A percentile compares a stretch with the other conserved stretches of the same genome.
These are phyloP conservation scores for Ceratocystis cubensis DNA, from an alignment of 2,329 filamentous ascomycete genomes.

Conservation along the genomic window DNA sequence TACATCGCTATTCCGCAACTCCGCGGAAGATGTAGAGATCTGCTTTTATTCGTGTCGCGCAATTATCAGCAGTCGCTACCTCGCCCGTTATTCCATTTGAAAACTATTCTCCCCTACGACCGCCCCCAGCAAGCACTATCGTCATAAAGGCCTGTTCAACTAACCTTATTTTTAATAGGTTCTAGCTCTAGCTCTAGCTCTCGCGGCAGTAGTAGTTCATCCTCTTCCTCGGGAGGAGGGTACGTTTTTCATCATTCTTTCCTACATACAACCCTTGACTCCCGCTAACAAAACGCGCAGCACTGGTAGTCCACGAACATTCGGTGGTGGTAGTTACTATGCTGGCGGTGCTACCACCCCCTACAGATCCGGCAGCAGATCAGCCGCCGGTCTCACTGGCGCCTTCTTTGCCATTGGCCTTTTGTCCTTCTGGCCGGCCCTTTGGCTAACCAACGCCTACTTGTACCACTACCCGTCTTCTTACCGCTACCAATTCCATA, in stretches of 20 bases:
- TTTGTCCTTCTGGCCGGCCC: conserved; percentile 49
- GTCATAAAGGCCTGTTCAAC: not conserved
- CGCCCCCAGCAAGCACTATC: too few relatives aligned
- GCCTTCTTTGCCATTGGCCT: conserved; percentile 38
- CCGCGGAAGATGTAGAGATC: not conserved
- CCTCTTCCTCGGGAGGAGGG: conserved; percentile 11
- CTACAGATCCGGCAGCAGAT: conserved; percentile 43
- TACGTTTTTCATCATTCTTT: conserved; percentile 9
- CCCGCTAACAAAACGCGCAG: conserved; percentile 29
- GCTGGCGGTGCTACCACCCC: conserved; percentile 50
- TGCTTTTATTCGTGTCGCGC: not conserved
- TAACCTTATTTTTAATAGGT: not conserved
- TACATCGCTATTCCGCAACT: not conserved
- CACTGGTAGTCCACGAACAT: conserved; percentile 43
- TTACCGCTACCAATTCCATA: conserved; percentile 37
- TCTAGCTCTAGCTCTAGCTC: not conserved
- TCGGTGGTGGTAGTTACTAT: conserved; percentile 53
- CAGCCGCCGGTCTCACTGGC: conserved; percentile 40
- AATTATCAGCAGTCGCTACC: too few relatives aligned
- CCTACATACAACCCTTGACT: conserved; percentile 8
- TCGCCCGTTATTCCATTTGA: too few relatives aligned
- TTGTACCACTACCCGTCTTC: conserved; percentile 43
- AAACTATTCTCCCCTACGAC: too few relatives aligned
- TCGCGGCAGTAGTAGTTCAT: conserved; percentile 12
- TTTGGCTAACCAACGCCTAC: conserved; percentile 53